These are phyloP conservation scores for Przewalskia tangutica DNA, from an alignment of 257 asterid species.

Conservation along the genomic window DNA sequence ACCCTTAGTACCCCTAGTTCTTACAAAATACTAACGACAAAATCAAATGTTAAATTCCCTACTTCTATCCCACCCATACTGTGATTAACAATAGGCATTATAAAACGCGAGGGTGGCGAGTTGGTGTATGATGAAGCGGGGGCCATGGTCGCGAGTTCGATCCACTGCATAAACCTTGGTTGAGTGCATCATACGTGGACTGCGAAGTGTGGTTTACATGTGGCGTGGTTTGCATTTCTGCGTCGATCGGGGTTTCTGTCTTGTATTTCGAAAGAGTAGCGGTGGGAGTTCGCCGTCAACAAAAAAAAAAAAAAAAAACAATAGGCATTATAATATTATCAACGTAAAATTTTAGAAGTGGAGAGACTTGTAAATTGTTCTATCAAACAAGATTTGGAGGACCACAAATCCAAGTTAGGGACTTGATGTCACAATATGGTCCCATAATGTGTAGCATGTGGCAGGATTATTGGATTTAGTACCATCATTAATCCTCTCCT, in stretches of 20 bases:
- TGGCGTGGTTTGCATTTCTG: too few relatives aligned
- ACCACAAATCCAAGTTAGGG: constrained; percentile 30
- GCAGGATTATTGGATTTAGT: constrained; percentile 8
- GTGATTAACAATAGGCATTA: neutral
- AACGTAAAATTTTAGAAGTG: neutral
- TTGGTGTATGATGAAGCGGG: too few relatives aligned
- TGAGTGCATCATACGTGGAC: too few relatives aligned
- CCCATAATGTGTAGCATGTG: constrained; percentile 16
- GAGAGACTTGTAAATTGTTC: neutral
- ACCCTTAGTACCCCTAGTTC: neutral
- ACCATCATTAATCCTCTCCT: neutral
- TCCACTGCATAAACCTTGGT: too few relatives aligned
- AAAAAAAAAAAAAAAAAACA: too few relatives aligned
- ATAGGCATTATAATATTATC: neutral
- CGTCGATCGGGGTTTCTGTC: too few relatives aligned
- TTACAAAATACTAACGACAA: neutral
- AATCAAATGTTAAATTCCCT: neutral
- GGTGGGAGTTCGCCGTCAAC: too few relatives aligned
- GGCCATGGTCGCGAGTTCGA: too few relatives aligned
- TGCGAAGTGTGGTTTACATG: too few relatives aligned
- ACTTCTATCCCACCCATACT: neutral
- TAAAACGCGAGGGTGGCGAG: too few relatives aligned
- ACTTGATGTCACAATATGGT: constrained; percentile 21
- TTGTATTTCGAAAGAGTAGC: too few relatives aligned
- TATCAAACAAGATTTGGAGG: constrained; percentile 15